Conservation (phyloP, 192 early-diverging fungal species). For the Globomyces pollinis-pini region DNA sequence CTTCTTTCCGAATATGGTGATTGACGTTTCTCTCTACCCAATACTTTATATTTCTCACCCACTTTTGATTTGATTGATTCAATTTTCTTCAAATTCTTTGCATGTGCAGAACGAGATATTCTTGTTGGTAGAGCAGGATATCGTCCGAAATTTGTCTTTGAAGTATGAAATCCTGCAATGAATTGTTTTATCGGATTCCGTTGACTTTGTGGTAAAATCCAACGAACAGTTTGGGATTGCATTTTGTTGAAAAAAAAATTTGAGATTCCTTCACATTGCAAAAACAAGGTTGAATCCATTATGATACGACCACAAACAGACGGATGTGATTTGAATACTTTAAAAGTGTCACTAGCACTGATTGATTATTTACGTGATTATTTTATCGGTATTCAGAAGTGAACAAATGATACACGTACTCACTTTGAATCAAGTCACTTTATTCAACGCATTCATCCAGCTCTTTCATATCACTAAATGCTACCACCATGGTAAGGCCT, state of each 20-base stretch:
- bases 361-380: too few species aligned
- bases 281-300: background rate
- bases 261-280: background rate
- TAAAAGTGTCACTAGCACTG: background rate
- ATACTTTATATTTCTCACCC: constrained; percentile 21
- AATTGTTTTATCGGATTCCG: too few species aligned
- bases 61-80: constrained; percentile 14
- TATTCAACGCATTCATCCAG: background rate
- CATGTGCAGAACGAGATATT: constrained; percentile 23
- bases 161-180: background rate
- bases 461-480: background rate
- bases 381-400: background rate
- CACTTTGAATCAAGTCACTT: background rate
- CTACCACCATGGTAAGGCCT: background rate
- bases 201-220: too few species aligned
- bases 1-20: constrained; percentile 16
- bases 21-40: constrained; percentile 29
- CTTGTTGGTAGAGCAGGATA: constrained; percentile 17
- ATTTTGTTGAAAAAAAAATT: too few species aligned
- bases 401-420: background rate
- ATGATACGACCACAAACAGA: too few species aligned
- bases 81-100: constrained; percentile 20
- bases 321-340: too few species aligned
- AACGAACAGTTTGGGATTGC: too few species aligned
- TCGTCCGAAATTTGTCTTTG: background rate